These are phyloP conservation scores for Gonium pectorale DNA, from an alignment of 139 green algal genomes.

Conservation along the genomic window DNA sequence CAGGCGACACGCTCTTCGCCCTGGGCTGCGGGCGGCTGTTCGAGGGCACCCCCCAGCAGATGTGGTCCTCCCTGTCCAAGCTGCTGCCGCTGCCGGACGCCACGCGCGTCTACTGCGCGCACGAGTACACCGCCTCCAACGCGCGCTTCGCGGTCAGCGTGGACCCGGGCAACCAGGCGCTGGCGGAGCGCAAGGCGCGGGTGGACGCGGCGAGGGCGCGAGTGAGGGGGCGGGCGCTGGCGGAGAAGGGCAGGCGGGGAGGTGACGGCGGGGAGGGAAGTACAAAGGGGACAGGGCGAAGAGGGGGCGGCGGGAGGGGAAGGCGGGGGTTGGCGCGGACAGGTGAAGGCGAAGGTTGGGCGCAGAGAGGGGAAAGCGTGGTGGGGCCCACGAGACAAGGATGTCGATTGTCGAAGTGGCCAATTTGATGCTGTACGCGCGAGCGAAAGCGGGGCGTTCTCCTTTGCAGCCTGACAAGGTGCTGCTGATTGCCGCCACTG, in stretches of 20 bases:
- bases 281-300: too few species aligned
- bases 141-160: conserved; percentile 76
- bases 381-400: too few species aligned
- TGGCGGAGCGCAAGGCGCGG: conserved; percentile 63
- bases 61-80: conserved; percentile 89
- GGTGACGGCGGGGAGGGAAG: too few species aligned
- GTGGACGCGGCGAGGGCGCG: conserved; percentile 72
- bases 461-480: too few species aligned
- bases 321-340: too few species aligned
- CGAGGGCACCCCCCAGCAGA: conserved; percentile 83
- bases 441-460: too few species aligned
- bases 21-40: conserved; percentile 93
- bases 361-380: too few species aligned
- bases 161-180: conserved; percentile 75
- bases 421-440: too few species aligned
- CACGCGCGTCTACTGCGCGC: conserved; percentile 86
- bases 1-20: conserved; percentile 93
- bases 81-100: conserved; percentile 75
- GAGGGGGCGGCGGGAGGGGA: not conserved
- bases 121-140: conserved; percentile 65
- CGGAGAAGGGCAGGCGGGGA: too few species aligned
- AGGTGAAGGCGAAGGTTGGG: too few species aligned
- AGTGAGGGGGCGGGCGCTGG: conserved; percentile 53
- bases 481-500: too few species aligned
- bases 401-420: too few species aligned